Conservation (phyloP, 1,284 basidiomycete genomes). For the Inonotus obliquus region DNA sequence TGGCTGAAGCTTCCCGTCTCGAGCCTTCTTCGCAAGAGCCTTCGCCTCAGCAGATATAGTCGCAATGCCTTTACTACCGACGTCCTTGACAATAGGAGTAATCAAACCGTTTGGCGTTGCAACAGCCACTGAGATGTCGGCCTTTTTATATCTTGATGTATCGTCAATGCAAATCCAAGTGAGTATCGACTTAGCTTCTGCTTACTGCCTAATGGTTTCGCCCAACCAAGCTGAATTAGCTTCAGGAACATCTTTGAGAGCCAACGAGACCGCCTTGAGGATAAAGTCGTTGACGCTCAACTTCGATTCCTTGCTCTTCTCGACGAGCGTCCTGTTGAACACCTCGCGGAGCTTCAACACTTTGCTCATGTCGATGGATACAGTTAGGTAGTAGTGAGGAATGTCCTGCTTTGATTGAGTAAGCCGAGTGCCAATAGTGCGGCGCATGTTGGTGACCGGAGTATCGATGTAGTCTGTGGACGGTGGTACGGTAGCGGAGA, state of each 20-base stretch:
- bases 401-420: conserved; percentile 90
- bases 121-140: conserved; percentile 96
- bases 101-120: conserved; percentile 96
- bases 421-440: conserved; percentile 86
- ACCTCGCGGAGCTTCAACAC: conserved; percentile 91
- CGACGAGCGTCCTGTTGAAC: conserved; percentile 88
- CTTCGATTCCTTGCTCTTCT: conserved; percentile 84
- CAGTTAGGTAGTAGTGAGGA: conserved; percentile 97
- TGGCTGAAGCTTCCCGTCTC: conserved; percentile 94
- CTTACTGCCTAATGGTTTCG: conserved; percentile 91
- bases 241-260: conserved; percentile 93
- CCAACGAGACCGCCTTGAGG: conserved; percentile 91
- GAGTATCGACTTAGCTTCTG: conserved; percentile 16
- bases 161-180: background rate
- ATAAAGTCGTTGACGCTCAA: conserved; percentile 98
- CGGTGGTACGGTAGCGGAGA: conserved; percentile 36
- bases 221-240: conserved; percentile 98
- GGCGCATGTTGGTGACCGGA: conserved; percentile 94
- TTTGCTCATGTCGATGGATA: conserved; percentile 97
- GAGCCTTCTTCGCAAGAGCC: conserved; percentile 88
- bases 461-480: conserved; percentile 81
- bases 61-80: conserved; percentile 86
- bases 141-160: conserved; percentile 82
- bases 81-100: conserved; percentile 96
- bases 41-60: conserved; percentile 92